Conservation (phyloP, 805 yeast species). For the Pichia nanzhaoensis region DNA sequence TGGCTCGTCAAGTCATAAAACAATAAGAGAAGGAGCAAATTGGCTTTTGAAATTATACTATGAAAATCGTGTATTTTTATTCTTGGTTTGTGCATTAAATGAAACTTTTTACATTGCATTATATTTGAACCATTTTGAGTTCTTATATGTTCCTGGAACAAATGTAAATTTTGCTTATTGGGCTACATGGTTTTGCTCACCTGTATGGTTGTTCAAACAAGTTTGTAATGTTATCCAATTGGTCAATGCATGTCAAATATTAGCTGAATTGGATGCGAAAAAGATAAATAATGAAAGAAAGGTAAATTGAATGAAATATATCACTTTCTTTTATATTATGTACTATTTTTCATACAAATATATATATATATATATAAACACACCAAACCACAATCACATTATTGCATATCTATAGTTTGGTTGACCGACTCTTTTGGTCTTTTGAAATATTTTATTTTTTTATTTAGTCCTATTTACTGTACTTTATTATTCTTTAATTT, state of each 20-base stretch:
- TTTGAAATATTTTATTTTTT: no score
- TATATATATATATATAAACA: no score
- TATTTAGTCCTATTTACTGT: no score
- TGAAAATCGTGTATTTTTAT: constrained; percentile 75
- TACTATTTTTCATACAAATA: not conserved
- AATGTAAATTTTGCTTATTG: constrained; percentile 27
- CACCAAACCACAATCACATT: no score
- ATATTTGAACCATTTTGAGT: constrained; percentile 66
- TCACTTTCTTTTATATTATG: not conserved
- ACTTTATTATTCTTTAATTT: no score
- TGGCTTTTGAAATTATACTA: constrained; percentile 78
- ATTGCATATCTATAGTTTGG: no score
- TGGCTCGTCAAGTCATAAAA: constrained; percentile 81
- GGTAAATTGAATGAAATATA: not conserved
- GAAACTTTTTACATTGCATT: constrained; percentile 89
- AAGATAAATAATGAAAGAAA: constrained; percentile 23
- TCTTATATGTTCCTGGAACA: constrained; percentile 34
- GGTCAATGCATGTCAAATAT: constrained; percentile 71
- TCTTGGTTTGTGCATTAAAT: constrained; percentile 86
- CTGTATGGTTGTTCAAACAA: constrained; percentile 89
- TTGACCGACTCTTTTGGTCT: not conserved
- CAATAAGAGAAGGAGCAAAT: constrained; percentile 62
- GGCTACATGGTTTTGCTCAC: constrained; percentile 53
- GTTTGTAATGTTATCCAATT: constrained; percentile 82
- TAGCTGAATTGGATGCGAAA: constrained; percentile 72